phyloP scores from a whole-genome alignment of 2,329 filamentous ascomycete genomes.

The Cladosporium cucumerinum region DNA sequence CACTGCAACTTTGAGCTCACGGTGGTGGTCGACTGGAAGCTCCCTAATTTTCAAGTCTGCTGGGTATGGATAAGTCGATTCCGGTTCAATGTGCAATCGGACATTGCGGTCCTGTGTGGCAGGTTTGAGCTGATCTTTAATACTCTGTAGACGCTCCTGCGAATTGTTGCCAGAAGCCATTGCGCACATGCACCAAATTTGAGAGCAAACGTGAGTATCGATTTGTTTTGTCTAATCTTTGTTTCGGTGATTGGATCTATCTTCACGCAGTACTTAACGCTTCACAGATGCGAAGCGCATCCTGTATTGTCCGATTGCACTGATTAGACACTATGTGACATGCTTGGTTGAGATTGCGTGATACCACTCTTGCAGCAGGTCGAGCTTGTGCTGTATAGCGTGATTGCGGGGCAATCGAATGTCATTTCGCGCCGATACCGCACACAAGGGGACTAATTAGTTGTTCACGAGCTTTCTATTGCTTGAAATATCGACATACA shows the following conservation, averaged over 20 bases:
- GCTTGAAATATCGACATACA: too few species aligned
- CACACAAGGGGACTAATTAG: too few species aligned
- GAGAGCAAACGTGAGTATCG: not conserved
- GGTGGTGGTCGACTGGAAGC: slow-evolving; percentile 28
- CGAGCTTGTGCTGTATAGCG: slow-evolving; percentile 5
- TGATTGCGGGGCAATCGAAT: slow-evolving; percentile 1
- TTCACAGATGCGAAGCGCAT: not conserved
- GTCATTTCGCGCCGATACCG: slow-evolving; percentile 3
- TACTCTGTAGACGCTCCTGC: not conserved
- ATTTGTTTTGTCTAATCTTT: not conserved
- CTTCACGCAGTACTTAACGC: not conserved
- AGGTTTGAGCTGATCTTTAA: not conserved
- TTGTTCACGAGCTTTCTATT: too few species aligned
- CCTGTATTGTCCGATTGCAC: not conserved
- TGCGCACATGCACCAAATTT: not conserved
- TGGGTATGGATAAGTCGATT: slow-evolving; percentile 24
- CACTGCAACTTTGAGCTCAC: slow-evolving; percentile 43
- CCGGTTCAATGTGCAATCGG: not conserved
- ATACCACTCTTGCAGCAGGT: not conserved
- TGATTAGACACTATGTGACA: not conserved
- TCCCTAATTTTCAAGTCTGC: slow-evolving; percentile 31
- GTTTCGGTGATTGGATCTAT: not conserved
- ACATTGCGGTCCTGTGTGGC: not conserved
- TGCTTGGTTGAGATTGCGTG: slow-evolving; percentile 15
- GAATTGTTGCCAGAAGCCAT: not conserved